phyloP scores from a whole-genome alignment of 495 filamentous ascomycete species.

The Cenococcum geophilum region DNA sequence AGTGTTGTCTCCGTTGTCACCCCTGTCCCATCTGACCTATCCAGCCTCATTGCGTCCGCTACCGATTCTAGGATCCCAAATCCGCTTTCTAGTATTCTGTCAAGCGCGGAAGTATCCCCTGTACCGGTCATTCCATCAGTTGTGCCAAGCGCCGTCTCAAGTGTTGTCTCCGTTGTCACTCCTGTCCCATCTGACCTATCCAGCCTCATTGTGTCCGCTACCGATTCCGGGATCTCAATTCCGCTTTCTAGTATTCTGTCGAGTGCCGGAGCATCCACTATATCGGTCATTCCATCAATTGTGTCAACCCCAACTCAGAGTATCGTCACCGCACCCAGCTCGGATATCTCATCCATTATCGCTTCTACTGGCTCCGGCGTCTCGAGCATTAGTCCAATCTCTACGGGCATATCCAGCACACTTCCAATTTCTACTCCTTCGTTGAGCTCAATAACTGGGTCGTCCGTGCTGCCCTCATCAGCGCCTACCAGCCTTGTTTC shows the following conservation, averaged over 20 bases:
- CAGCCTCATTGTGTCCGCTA: background rate
- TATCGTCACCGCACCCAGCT: background rate
- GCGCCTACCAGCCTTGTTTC: background rate
- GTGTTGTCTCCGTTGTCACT: constrained; percentile 21
- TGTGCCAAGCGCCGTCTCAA: constrained; percentile 9
- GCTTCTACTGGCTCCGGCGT: background rate
- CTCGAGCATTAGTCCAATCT: background rate
- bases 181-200: constrained; percentile 13
- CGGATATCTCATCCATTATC: background rate
- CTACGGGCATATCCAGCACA: background rate
- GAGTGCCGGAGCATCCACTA: background rate
- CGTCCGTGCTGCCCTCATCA: background rate
- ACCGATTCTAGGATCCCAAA: background rate
- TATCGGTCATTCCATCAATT: background rate
- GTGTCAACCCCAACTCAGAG: background rate
- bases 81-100: background rate
- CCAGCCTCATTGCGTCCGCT: constrained; percentile 1
- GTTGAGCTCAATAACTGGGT: background rate
- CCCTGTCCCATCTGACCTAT: constrained; percentile 15
- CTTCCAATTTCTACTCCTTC: background rate
- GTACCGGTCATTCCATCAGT: background rate
- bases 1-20: background rate
- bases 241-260: background rate
- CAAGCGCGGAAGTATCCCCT: background rate
- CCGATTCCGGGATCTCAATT: background rate